Evolutionary conservation across 164 flowering plant species (phyloP).

Genomic region (Dillenia suffruticosa): DNA sequence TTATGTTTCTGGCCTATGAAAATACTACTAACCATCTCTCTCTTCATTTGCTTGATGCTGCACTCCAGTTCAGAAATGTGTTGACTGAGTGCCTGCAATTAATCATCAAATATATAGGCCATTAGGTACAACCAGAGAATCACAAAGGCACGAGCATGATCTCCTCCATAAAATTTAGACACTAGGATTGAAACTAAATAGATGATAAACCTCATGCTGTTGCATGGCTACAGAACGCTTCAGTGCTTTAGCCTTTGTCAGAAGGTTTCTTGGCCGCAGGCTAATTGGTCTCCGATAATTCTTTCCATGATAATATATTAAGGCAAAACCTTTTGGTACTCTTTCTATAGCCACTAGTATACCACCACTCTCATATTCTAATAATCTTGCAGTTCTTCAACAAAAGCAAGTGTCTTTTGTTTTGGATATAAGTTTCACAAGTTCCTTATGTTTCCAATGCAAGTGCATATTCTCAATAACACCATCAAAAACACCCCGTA

Average conservation of each 20-base stretch:
- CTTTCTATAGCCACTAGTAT: conserved; percentile 83
- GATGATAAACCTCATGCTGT: conserved; percentile 76
- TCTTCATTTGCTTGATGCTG: conserved; percentile 59
- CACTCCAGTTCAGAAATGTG: conserved; percentile 83
- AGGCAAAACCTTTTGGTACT: conserved; percentile 90
- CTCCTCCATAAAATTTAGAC: too few relatives aligned
- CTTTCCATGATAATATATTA: conserved; percentile 95
- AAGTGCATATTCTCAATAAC: conserved; percentile 98
- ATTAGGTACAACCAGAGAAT: too few relatives aligned
- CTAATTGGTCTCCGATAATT: conserved; percentile 83
- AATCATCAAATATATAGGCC: background rate
- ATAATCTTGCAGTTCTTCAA: conserved; percentile 89
- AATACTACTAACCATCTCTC: conserved; percentile 59
- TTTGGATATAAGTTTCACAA: conserved; percentile 87
- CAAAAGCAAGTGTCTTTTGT: conserved; percentile 82
- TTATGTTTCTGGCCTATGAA: background rate
- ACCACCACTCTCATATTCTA: conserved; percentile 96
- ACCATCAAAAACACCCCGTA: conserved; percentile 98
- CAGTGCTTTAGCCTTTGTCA: conserved; percentile 91
- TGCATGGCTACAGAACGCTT: conserved; percentile 95
- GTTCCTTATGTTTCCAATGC: conserved; percentile 98
- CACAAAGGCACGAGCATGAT: too few relatives aligned
- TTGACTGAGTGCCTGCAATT: conserved; percentile 87
- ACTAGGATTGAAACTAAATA: conserved; percentile 1
- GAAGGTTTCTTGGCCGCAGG: conserved; percentile 85